Evolutionary conservation across 2,329 filamentous ascomycete species (phyloP), one percentile per base, ranked within the genome.

Genomic region (Laburnicola sp.): DNA sequence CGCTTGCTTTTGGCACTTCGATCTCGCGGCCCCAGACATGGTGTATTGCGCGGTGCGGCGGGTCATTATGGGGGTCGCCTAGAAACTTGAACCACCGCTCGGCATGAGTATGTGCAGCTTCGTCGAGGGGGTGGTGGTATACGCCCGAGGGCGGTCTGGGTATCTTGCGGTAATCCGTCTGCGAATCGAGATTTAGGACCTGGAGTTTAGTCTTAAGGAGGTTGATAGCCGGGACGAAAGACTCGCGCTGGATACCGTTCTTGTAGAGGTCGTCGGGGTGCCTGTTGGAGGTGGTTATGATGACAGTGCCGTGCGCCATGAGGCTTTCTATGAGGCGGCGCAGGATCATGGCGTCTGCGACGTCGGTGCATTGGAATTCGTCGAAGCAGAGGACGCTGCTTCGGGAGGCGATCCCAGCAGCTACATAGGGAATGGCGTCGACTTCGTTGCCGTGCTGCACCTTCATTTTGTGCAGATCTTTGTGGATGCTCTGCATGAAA

Each of bases 401-500:
- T 56, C 86, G 81, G 65, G 91, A 85, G 5, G 94, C 94, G 69
- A 99, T 94, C 68, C 94, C 88, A n/a, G 93, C 94, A 2, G 93
- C 93, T 16, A 97, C 87, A 69, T 95, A 94, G 0, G 93, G 93
- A 38, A 97, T 83, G 0, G 85, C 90, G 72, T 99, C 94, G 34
- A 96, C 82, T 62, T 97, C 91, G 68, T 86, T 91, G 27, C 94
- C 94, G 71, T 96, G 84, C 63, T 86, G 78, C 82, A 94, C 87
- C 78, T 96, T 97, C 75, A 96, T 86, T 69, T 85, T 85, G 77
- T 97, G 94, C 64, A 97, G 78, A 54, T 93, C 83, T 72, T 87
- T 91, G 76, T 99, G 94, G 42, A 97, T 88, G 72, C 96, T 89
- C 74, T 97, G 94, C 94, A 99, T 99, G 78, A 99, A 99, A 73